Conservation (phyloP, 1,284 basidiomycete genomes). For the Marasmius oreades region DNA sequence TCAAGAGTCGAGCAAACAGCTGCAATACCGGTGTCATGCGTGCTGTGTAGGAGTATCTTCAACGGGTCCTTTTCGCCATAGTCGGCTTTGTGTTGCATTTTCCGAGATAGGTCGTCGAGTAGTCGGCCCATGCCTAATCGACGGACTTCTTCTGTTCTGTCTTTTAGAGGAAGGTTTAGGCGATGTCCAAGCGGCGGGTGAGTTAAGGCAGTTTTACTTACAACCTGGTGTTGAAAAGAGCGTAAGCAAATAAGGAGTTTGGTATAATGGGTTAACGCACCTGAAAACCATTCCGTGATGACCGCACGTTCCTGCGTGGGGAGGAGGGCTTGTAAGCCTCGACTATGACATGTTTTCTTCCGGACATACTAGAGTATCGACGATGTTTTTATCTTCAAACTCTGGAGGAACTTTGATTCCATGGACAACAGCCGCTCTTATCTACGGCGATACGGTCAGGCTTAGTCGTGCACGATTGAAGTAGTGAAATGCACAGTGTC, state of each 20-base stretch:
- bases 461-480: neutral
- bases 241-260: neutral
- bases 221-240: neutral
- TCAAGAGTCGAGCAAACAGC: slow-evolving; percentile 68
- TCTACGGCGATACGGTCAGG: slow-evolving; percentile 29
- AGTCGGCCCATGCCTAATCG: slow-evolving; percentile 76
- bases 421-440: slow-evolving; percentile 68
- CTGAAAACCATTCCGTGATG: slow-evolving; percentile 77
- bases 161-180: slow-evolving; percentile 31
- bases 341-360: neutral
- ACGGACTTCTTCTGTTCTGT: slow-evolving; percentile 72
- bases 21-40: slow-evolving; percentile 77
- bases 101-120: slow-evolving; percentile 56
- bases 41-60: slow-evolving; percentile 66
- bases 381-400: slow-evolving; percentile 57
- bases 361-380: slow-evolving; percentile 54
- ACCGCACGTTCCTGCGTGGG: slow-evolving; percentile 63
- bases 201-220: slow-evolving; percentile 4
- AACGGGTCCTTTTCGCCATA: slow-evolving; percentile 42
- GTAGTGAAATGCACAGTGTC: slow-evolving; percentile 56
- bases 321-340: slow-evolving; percentile 1
- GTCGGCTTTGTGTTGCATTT: slow-evolving; percentile 56
- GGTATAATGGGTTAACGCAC: slow-evolving; percentile 31
- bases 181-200: neutral
- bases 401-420: slow-evolving; percentile 66